phyloP scores from a whole-genome alignment of 2,329 filamentous ascomycete species.

The Aspergillus unguis region DNA sequence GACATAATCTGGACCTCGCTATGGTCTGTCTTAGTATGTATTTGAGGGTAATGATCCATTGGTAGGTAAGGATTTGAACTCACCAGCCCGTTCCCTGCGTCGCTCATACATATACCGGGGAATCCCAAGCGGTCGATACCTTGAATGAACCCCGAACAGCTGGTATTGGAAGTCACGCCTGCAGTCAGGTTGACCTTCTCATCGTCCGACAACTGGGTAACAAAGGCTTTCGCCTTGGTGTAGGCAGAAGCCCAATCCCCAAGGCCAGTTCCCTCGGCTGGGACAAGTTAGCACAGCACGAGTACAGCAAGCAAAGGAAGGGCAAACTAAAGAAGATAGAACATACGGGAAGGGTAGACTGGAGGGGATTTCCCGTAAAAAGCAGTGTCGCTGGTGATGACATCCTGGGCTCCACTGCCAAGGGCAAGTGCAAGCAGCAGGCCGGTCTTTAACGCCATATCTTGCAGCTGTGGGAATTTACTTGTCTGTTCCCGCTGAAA shows the following conservation, averaged over 20 bases:
- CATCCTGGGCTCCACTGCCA: neutral
- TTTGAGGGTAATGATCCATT: neutral
- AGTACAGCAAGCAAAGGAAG: neutral
- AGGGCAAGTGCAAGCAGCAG: neutral
- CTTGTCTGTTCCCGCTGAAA: neutral
- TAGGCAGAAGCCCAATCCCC: slow-evolving; percentile 12
- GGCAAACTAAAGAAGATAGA: neutral
- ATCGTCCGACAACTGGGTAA: slow-evolving; percentile 11
- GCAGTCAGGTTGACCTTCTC: slow-evolving; percentile 16
- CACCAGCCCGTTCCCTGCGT: slow-evolving; percentile 10
- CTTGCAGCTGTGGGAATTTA: neutral
- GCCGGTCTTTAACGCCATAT: neutral
- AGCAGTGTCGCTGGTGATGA: neutral
- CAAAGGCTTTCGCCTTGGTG: slow-evolving; percentile 11
- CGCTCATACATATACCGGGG: slow-evolving; percentile 13
- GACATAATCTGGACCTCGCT: slow-evolving; percentile 37
- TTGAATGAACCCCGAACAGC: slow-evolving; percentile 7
- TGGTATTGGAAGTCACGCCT: slow-evolving; percentile 7
- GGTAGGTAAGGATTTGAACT: neutral
- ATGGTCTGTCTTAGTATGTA: neutral
- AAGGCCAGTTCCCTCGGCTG: neutral
- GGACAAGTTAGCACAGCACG: neutral
- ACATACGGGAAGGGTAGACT: slow-evolving; percentile 5
- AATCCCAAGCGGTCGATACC: slow-evolving; percentile 9
- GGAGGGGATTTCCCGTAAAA: slow-evolving; percentile 1